Percentiles rank a stretch among this genome's conserved stretches.
Conservation (phyloP, 1,284 basidiomycete genomes). For the Sanghuangporus weigelae region DNA sequence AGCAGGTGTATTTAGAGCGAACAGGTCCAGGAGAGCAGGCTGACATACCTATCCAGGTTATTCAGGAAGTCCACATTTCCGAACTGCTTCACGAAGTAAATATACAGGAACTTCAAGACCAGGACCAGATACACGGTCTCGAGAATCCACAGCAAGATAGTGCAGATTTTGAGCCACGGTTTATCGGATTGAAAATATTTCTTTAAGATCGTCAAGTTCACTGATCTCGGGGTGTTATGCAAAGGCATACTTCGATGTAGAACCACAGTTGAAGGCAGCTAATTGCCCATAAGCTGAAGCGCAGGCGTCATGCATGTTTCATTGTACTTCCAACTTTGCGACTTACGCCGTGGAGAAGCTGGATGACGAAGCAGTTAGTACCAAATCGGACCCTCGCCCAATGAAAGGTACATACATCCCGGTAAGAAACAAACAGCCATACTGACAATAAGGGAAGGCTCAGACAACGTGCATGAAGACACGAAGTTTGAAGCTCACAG, state of each 20-base stretch:
- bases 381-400: background rate
- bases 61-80: conserved; percentile 4
- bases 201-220: background rate
- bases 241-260: conserved; percentile 7
- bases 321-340: too few relatives aligned
- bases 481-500: background rate
- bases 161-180: background rate
- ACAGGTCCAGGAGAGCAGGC: background rate
- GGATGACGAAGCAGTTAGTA: background rate
- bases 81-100: conserved; percentile 9
- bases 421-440: background rate
- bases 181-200: background rate
- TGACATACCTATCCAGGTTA: background rate
- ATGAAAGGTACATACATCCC: background rate
- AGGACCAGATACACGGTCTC: background rate
- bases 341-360: background rate
- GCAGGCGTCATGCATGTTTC: too few relatives aligned
- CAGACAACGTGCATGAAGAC: background rate
- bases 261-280: conserved; percentile 6
- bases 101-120: conserved; percentile 3
- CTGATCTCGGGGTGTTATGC: background rate
- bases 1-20: too few relatives aligned
- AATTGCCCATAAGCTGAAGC: conserved; percentile 10
- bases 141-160: background rate
- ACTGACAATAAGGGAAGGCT: background rate